phyloP scores from a whole-genome alignment of 2,329 filamentous ascomycete genomes.

The Xylariaceae sp. region DNA sequence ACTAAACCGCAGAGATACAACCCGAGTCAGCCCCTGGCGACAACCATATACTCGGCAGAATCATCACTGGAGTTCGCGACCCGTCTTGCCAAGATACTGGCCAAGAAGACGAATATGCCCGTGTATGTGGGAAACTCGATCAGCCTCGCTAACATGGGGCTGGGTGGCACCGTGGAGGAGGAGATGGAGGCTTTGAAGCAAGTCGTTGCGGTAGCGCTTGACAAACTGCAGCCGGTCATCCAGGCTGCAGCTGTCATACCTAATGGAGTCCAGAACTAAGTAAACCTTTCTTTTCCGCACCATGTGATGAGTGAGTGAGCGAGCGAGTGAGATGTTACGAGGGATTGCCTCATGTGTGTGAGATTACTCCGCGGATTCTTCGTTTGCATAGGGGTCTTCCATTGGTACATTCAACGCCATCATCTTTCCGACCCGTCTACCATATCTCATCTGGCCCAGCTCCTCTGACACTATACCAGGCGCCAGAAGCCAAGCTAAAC shows the following conservation, averaged over 20 bases:
- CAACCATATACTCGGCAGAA: constrained; percentile 71
- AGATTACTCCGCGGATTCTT: too few relatives aligned
- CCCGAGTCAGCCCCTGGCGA: constrained; percentile 64
- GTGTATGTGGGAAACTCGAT: constrained; percentile 91
- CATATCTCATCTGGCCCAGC: not conserved
- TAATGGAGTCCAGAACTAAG: constrained; percentile 5
- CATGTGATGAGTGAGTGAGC: not conserved
- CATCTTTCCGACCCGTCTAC: too few relatives aligned
- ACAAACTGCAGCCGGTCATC: constrained; percentile 43
- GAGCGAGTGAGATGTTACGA: not conserved
- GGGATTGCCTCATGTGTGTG: not conserved
- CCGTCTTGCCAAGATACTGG: constrained; percentile 76
- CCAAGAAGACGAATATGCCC: constrained; percentile 65
- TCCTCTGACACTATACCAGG: not conserved
- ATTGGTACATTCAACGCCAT: too few relatives aligned
- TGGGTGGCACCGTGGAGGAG: constrained; percentile 82
- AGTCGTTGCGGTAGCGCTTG: constrained; percentile 66
- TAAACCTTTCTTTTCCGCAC: not conserved
- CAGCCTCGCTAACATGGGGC: constrained; percentile 66
- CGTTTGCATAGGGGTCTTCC: too few relatives aligned
- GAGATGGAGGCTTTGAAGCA: constrained; percentile 84
- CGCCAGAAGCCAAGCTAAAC: not conserved
- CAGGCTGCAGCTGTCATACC: not conserved
- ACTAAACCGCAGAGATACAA: constrained; percentile 43
- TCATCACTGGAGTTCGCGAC: constrained; percentile 81